Evolutionary conservation across 202 grass and related monocot genomes (phyloP), one percentile per base, ranked within the genome.

Genomic region (Eragrostis tef): DNA sequence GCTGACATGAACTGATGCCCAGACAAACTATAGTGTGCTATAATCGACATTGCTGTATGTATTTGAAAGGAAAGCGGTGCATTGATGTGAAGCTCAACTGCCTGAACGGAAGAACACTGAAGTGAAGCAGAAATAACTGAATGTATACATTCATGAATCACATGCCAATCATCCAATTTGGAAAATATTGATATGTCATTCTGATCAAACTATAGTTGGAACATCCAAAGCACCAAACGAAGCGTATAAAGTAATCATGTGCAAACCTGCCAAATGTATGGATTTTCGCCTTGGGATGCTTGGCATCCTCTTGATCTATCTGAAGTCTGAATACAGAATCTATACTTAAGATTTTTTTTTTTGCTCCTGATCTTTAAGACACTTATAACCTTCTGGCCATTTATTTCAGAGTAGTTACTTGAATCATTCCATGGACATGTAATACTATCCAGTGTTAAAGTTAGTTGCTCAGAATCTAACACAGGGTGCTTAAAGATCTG

Each of bases 201-300:
- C 31, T 31, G 6, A 43, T 19, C 2, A 1, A 48, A 22, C 12
- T 22, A 73, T 29, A 47, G 72, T n/a, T 56, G 13, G 1, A 76
- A 58, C 27, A 21, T 60, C n/a, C n/a, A n/a, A n/a, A n/a, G n/a
- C n/a, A n/a, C n/a, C n/a, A n/a, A n/a, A n/a, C n/a, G n/a, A n/a
- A n/a, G n/a, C n/a, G n/a, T 71, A 51, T 19, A n/a, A 78, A 45
- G 39, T 13, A 60, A 82, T 60, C 34, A 46, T 60, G 20, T 45
- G 64, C 77, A 70, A 87, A 98, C 95, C 95, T 98, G 95, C 95
- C 95, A 98, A 82, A 98, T 94, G 70, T 98, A 98, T 3, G 95
- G 86, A 61, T 98, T 94, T 87, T 98, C 95, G 39, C 95, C 95
- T 77, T 93, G 95, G 36, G 92, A 93, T 12, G 92, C 95, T 86